Conservation (phyloP, 2,329 filamentous ascomycete genomes). For the Fusarium udum region DNA sequence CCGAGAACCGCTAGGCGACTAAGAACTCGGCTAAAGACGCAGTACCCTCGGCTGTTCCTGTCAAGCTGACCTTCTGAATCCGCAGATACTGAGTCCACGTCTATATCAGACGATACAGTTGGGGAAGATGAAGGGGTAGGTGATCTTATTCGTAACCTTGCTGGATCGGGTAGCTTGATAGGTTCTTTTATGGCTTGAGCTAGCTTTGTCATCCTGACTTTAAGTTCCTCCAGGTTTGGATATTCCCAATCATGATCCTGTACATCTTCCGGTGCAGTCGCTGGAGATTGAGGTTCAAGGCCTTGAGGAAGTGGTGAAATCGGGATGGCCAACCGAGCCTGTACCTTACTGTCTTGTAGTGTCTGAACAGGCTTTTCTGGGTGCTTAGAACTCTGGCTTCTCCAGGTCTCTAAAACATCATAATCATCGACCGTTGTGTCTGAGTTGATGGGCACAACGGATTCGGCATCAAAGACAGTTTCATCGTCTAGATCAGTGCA, state of each 20-base stretch:
- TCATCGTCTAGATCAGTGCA: too few relatives aligned
- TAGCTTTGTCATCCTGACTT: too few relatives aligned
- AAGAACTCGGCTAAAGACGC: not conserved
- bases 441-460: too few relatives aligned
- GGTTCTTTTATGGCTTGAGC: rapidly evolving
- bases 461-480: too few relatives aligned
- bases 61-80: not conserved
- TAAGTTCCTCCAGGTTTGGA: too few relatives aligned
- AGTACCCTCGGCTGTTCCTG: not conserved
- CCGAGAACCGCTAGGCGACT: not conserved
- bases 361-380: too few relatives aligned
- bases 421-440: too few relatives aligned
- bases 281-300: rapidly evolving
- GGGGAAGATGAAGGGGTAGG: not conserved
- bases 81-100: not conserved
- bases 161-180: not conserved
- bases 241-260: too few relatives aligned
- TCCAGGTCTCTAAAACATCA: too few relatives aligned
- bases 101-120: not conserved
- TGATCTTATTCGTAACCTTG: rapidly evolving
- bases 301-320: rapidly evolving
- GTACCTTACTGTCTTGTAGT: rapidly evolving
- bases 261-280: too few relatives aligned
- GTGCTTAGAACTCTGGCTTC: too few relatives aligned
- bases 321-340: not conserved